Base-by-base conservation (phyloP, 768 basidiomycete species). In the Cubamyces sp. region DNA sequence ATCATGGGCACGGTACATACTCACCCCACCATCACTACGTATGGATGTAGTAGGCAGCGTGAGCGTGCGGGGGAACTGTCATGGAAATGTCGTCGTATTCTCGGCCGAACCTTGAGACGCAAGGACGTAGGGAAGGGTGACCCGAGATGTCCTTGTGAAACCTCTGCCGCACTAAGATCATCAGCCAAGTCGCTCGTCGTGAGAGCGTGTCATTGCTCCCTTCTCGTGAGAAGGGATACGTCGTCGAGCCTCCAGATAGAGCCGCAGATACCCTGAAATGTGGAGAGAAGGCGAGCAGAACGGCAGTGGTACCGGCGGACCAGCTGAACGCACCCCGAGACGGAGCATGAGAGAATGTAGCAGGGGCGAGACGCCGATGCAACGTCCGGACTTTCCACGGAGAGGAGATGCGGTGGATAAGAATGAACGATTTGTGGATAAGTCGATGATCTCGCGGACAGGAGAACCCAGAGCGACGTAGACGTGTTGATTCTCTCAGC, bases 71-170 rank as follows among this genome's bases (percentile, higher is more conserved):
- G 47, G 50, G 25, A 60, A 60, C 59, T 15, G n/a, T 26, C 58
- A 43, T 60, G 63, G 63, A 64, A 64, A 60, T 60, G 34, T 64
- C 63, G 63, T 50, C 48, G 54, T 48, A 60, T 64, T 53, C 49
- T 64, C 63, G 63, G 63, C 19, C 54, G 54, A 60, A 60, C 34
- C 16, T 41, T 6, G 56, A 37, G 42, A 43, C 51, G 57, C 57
- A 52, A 52, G 46, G 62, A n/a, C 23, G 51, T 46, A 26, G 62
- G 56, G 45, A 43, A 42, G 26, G 48, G 14, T n/a, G 45, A 23
- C 46, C 19, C 47, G 23, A 43, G 54, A 40, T 18, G 16, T 40
- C 40, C 39, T 54, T 50, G 51, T 42, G 51, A 46, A 50, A 39
- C 52, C 8, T 14, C 28, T 18, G 37, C 30, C 23, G 28, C 28